Evolutionary conservation across 108 stramenopile genomes (phyloP).

Genomic region (Fistulifera solaris): DNA sequence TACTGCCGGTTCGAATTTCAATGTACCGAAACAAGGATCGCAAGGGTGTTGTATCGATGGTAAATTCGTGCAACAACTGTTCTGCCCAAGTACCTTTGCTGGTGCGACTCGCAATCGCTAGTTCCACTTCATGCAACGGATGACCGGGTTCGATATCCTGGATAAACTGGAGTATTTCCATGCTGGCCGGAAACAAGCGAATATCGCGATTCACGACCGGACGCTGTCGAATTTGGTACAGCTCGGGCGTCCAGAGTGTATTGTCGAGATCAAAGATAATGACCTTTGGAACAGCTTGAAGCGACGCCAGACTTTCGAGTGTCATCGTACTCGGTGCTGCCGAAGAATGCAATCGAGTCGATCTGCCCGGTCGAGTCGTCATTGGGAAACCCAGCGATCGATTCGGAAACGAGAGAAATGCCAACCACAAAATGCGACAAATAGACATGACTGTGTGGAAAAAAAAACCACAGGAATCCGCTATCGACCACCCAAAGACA

Average conservation of each 20-base stretch:
- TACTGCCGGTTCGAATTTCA: constrained; percentile 72
- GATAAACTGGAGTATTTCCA: constrained; percentile 34
- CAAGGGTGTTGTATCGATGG: constrained; percentile 14
- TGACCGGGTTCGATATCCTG: constrained; percentile 1
- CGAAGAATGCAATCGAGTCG: too few relatives aligned
- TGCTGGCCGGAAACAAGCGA: constrained; percentile 39
- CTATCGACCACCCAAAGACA: too few relatives aligned
- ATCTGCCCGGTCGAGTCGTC: too few relatives aligned
- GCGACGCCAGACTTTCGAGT: background rate
- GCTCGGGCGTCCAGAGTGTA: constrained; percentile 47
- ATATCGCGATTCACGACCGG: constrained; percentile 51
- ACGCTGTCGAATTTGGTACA: constrained; percentile 67
- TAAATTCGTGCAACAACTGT: constrained; percentile 37
- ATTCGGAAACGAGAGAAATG: too few relatives aligned
- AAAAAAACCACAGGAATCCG: too few relatives aligned
- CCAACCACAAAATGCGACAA: too few relatives aligned
- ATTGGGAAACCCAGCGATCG: too few relatives aligned
- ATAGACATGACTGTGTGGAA: too few relatives aligned
- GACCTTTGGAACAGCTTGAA: constrained; percentile 14
- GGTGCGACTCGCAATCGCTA: constrained; percentile 67
- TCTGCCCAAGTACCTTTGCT: constrained; percentile 63
- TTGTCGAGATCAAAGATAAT: constrained; percentile 51
- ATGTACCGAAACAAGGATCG: constrained; percentile 41
- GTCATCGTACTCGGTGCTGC: too few relatives aligned
- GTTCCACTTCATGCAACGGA: constrained; percentile 20